Evolutionary conservation across 108 stramenopile genomes (phyloP).

Genomic region (Licmophora abbreviata): DNA sequence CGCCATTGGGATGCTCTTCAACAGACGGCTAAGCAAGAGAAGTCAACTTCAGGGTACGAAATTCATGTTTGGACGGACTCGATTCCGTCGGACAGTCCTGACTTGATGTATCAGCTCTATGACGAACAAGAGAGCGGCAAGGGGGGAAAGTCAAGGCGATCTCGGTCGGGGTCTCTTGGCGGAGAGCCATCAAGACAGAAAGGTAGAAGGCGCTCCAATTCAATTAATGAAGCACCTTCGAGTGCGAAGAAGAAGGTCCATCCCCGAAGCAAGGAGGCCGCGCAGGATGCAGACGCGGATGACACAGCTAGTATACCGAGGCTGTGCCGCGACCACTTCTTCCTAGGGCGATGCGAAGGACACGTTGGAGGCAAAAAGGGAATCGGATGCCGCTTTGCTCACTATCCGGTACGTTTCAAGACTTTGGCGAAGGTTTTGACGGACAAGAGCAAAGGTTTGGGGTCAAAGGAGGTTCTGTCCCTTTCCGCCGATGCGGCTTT

Average conservation of each 20-base stretch:
- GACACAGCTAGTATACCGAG: not conserved
- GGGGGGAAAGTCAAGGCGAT: no score
- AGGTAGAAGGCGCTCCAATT: conserved; percentile 6
- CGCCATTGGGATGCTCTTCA: not conserved
- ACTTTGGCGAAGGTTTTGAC: conserved; percentile 7
- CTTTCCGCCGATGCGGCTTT: not conserved
- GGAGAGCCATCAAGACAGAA: conserved; percentile 3
- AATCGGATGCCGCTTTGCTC: conserved; percentile 6
- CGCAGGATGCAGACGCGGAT: not conserved
- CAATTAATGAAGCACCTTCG: not conserved
- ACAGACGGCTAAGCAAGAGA: no score
- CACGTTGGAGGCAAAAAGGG: conserved; percentile 3
- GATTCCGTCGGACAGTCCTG: no score
- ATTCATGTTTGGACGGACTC: conserved; percentile 32
- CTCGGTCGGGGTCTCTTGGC: not conserved
- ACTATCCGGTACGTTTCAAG: conserved; percentile 7
- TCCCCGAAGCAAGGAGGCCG: conserved; percentile 5
- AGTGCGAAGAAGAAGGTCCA: conserved; percentile 1
- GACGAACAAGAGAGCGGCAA: no score
- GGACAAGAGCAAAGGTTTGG: conserved; percentile 5
- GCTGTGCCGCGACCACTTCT: conserved; percentile 3
- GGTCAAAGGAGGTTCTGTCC: no score
- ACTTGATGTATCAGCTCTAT: no score
- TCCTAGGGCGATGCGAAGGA: not conserved
- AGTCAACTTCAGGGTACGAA: no score